Base-by-base conservation (phyloP, 2,329 filamentous ascomycete genomes). In the Sporothrix pseudoabietina region DNA sequence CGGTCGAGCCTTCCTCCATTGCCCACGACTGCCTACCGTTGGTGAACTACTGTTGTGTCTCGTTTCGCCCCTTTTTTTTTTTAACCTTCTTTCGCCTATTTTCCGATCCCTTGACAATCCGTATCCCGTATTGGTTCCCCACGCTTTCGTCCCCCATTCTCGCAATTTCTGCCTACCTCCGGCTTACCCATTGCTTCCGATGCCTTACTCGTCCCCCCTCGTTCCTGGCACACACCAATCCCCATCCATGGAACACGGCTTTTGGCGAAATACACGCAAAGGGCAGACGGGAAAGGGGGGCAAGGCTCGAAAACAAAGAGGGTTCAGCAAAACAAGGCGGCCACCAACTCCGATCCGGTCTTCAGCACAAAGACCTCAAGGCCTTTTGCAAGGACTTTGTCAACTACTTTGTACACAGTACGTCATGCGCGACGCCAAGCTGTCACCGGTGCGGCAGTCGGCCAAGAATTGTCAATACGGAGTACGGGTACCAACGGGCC, bases 301-400 rank as follows among this genome's bases (percentile, higher is more conserved):
- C 10, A 16, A 41, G 41, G 8, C 19, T 8, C 3, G 6, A 39
- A 22, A 22, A 63, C 7, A 16, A 41, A 22, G 59, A 9, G 2
- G 57, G 44, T 41, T 68, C 63, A 68, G 63, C 63, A 68, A 49
- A 30, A 52, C n/a, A 49, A 68, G 41, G 22, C 14, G 63, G 22
- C 41, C 63, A 47, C 63, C 63, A 49, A 14, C n/a, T 32, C 63
- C 41, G 59, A 49, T 35, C 22, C 41, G 14, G 39, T 66, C n/a
- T 68, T 49, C 4, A 32, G 26, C 41, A 30, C 26, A 2, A n/a
- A 30, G 10, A 3, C 6, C 14, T 32, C 26, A 30, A 35, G 55
- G 6, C 41, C 9, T 1, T 6, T 44, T 44, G 9, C 14, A 63
- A 68, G 10, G 39, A 26, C 59, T 30, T 54, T 54, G 9, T 44